Evolutionary conservation across 108 stramenopile species (phyloP), one percentile per base, ranked within the genome.

Genomic region (Cyclotella atomus): DNA sequence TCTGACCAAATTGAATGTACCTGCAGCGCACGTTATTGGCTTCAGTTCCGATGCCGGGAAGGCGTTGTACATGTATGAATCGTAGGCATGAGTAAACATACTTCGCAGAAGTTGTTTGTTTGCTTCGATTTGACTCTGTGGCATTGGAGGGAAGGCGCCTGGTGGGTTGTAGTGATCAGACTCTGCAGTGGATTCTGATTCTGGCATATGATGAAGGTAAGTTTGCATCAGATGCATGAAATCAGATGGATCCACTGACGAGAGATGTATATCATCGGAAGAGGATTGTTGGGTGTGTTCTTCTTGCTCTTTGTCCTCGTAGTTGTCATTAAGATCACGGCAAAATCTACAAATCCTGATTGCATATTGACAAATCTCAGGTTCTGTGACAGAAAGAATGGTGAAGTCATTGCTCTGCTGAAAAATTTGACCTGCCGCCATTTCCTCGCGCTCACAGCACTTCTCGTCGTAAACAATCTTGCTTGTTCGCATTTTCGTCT

Each of bases 21-120:
- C 94, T 19, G 89, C 88, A 47, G 59, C 14, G 60, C 95, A 96
- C 7, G 85, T 82, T 1, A 97, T 54, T 8, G 97, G 97, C 56
- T 82, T 79, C 28, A 99, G 62, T 72, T 98, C 96, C 2, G 92
- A 90, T 7, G 82, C 77, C 0, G 97, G 97, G 65, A 81, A 98
- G 33, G 94, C 95, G 69, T 96, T 78, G 70, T 91, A 85, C 85
- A 95, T 88, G 77, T 98, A 98, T 15, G 89, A 81, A 36, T 97
- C 88, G 68, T 95, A 98, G 14, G 93, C 94, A 49, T 93, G 94
- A 15, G 62, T 50, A 72, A 98, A 95, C 94, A 94, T 92, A 28
- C 82, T 50, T 14, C 59, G 73, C 23, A 95, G 67, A 19, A 87
- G 73, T 23, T 85, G 44, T 47, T 69, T 64, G 70, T 90, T 90